phyloP scores from a whole-genome alignment of 371 early-diverging fungal species.

The Amoeboradix gromovi region DNA sequence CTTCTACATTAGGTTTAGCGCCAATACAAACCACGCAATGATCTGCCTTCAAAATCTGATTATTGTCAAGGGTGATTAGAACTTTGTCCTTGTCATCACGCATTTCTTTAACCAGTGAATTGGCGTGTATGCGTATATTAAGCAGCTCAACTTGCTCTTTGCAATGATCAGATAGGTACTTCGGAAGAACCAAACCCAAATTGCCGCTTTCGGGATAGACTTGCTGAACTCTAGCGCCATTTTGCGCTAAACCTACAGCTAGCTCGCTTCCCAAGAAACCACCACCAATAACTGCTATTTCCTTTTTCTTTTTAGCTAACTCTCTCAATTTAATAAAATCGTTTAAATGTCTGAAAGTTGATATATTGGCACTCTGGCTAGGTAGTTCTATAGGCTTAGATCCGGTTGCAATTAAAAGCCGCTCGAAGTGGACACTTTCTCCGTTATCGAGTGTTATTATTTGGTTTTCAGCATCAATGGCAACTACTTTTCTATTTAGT shows the following conservation, averaged over 20 bases:
- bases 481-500: slow-evolving; percentile 8
- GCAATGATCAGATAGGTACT: slow-evolving; percentile 36
- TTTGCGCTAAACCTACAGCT: slow-evolving; percentile 29
- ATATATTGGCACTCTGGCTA: slow-evolving; percentile 10
- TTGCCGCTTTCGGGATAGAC: slow-evolving; percentile 40
- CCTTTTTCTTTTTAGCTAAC: slow-evolving; percentile 13
- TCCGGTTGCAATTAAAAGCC: slow-evolving; percentile 40
- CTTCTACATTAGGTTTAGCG: slow-evolving; percentile 30
- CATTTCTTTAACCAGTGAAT: slow-evolving; percentile 12
- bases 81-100: slow-evolving; percentile 17
- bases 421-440: slow-evolving; percentile 26
- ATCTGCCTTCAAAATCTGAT: slow-evolving; percentile 20
- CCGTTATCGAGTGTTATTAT: slow-evolving; percentile 26
- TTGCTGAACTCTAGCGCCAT: slow-evolving; percentile 30
- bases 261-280: slow-evolving; percentile 46
- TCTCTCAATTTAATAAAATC: slow-evolving; percentile 21
- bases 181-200: slow-evolving; percentile 37
- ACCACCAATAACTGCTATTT: slow-evolving; percentile 31
- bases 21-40: slow-evolving; percentile 41
- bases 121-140: slow-evolving; percentile 22
- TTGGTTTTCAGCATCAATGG: slow-evolving; percentile 29
- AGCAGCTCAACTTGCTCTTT: slow-evolving; percentile 22
- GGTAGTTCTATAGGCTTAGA: slow-evolving; percentile 18
- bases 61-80: slow-evolving; percentile 11
- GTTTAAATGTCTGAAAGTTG: slow-evolving; percentile 20